Conservation (phyloP, 106 monocot species). For the Dendrobium chrysotoxum region DNA sequence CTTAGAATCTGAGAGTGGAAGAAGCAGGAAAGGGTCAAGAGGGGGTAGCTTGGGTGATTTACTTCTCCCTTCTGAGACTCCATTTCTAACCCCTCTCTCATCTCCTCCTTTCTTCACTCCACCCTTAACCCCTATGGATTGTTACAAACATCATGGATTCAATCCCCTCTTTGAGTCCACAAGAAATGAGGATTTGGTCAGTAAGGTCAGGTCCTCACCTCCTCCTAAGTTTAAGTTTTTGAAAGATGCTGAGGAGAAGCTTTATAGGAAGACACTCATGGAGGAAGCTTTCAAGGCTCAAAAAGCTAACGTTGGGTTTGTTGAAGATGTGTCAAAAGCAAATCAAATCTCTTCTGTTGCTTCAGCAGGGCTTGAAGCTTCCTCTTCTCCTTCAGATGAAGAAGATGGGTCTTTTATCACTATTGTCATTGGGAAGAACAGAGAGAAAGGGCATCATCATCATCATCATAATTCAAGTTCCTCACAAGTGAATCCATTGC, state of each 20-base stretch:
- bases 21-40: conserved; percentile 51
- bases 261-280: conserved; percentile 50
- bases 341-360: neutral
- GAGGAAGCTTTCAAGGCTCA: conserved; percentile 48
- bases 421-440: conserved; percentile 16
- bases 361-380: neutral
- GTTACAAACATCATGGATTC: conserved; percentile 30
- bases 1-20: conserved; percentile 36
- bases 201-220: conserved; percentile 18
- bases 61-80: conserved; percentile 26
- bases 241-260: conserved; percentile 93
- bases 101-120: conserved; percentile 64
- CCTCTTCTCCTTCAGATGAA: neutral
- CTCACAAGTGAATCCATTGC: conserved; percentile 19
- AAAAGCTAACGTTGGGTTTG: neutral
- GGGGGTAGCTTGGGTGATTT: conserved; percentile 68
- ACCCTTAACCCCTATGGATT: conserved; percentile 27
- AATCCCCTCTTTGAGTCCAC: conserved; percentile 53
- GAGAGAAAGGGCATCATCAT: neutral
- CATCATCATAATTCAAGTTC: neutral
- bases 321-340: neutral
- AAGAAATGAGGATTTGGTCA: conserved; percentile 9
- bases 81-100: conserved; percentile 60
- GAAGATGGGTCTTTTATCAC: conserved; percentile 25
- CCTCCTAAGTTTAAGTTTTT: conserved; percentile 91